A percentile compares a stretch with the other conserved stretches of the same genome.
Conservation (phyloP, 257 asterid species). For the Plectranthus barbatus region DNA sequence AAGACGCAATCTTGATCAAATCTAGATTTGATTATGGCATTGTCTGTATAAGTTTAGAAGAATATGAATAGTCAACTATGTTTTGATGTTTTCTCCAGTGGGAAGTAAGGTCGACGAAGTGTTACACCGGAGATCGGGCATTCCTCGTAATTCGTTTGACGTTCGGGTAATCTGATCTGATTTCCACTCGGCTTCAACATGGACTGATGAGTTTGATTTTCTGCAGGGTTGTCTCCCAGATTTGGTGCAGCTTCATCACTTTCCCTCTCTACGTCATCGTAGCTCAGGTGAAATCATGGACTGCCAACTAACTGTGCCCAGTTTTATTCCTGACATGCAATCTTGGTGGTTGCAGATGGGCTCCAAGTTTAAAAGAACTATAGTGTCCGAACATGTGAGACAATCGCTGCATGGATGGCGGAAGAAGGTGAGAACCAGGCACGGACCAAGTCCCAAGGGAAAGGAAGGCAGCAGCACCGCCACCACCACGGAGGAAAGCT, state of each 20-base stretch:
- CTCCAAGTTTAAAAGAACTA: conserved; percentile 72
- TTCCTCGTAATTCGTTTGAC: conserved; percentile 59
- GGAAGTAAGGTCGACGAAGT: conserved; percentile 60
- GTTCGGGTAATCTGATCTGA: conserved; percentile 50
- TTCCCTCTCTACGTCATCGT: conserved; percentile 86
- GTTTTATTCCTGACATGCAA: too few species aligned
- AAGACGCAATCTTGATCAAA: too few species aligned
- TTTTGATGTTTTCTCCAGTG: conserved; percentile 38
- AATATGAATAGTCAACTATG: not conserved
- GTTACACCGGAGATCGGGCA: conserved; percentile 43
- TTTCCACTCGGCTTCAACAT: not conserved
- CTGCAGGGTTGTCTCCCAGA: conserved; percentile 76
- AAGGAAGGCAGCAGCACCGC: not conserved
- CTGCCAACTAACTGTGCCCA: too few species aligned
- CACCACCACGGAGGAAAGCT: not conserved
- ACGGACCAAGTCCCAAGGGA: conserved; percentile 12
- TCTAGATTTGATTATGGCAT: too few species aligned
- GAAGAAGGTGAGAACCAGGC: conserved; percentile 50
- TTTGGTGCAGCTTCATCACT: conserved; percentile 97
- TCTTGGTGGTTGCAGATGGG: conserved; percentile 99
- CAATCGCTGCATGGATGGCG: conserved; percentile 76
- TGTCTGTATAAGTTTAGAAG: not conserved
- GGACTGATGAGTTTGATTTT: not conserved
- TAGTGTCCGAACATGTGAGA: conserved; percentile 71
- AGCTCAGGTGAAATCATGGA: conserved; percentile 54